Base-by-base conservation (phyloP, 495 filamentous ascomycete species). In the Daldinia vernicosa region DNA sequence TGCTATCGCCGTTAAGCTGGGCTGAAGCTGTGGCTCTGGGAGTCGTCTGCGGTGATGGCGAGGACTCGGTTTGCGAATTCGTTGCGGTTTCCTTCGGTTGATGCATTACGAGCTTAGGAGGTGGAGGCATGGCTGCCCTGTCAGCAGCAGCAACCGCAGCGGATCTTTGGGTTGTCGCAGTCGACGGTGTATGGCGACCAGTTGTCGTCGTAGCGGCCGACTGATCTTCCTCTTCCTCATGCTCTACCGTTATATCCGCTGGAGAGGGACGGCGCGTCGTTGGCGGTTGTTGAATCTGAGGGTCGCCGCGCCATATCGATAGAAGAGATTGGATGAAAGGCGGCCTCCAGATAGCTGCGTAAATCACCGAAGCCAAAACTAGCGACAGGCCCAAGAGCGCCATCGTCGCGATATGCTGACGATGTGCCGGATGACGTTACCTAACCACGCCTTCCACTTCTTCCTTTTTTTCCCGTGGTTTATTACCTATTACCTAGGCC, bases 331-430 rank as follows among this genome's bases (percentile, higher is more conserved):
- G 60, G 19, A 83, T 64, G 17, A 83, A 72, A 53, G 81, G 77
- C 32, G 82, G 84, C 66, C 80, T 81, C 57, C 79, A 79, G 62
- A 86, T 83, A 59, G 82, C 79, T 59, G 87, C 73, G 54, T 84
- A 81, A 14, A 87, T 78, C 37, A 88, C 62, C 0, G 86, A 86
- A 19, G 83, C 86, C 62, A 88, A 74, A 66, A 89, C 77, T 22
- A 88, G 73, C 6, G 86, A 85, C 57, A 88, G 71, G 59, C 85
- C 86, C 22, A 89, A 66, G 63, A 86, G 75, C 72, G 79, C 82
- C 85, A 87, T 88, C 6, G 28, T 19, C 26, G 37, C 43, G 35
- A 60, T 50, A 32, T 40, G 33, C 43, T 6, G 64, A 45, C 22
- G 35, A 40, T 24, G 26, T 32, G 22, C 30, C 19, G 3, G 43